Conservation (phyloP, 805 yeast genomes). For the Metschnikowia chrysomelidarum region DNA sequence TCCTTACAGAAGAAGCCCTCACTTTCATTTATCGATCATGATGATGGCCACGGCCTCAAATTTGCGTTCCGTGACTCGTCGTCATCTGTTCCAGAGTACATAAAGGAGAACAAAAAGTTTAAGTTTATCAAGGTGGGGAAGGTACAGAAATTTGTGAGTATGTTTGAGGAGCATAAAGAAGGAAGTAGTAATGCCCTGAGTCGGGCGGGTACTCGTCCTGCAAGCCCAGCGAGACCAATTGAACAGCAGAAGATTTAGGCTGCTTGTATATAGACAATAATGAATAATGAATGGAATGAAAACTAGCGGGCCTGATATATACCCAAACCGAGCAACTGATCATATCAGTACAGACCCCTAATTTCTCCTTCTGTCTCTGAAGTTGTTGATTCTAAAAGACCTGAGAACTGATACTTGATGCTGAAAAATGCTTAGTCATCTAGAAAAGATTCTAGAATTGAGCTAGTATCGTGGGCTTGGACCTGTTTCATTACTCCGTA, state of each 20-base stretch:
- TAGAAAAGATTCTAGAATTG: no score
- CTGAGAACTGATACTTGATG: no score
- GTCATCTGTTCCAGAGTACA: slow-evolving; percentile 29
- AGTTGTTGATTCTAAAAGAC: no score
- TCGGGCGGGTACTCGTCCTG: slow-evolving; percentile 16
- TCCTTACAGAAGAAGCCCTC: slow-evolving; percentile 17
- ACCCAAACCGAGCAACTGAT: not conserved
- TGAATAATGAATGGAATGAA: slow-evolving; percentile 5
- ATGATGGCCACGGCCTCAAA: slow-evolving; percentile 29
- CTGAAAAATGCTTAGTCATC: no score
- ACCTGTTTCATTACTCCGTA: no score
- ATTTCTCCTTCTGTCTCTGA: no score
- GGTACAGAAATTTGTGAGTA: slow-evolving; percentile 43
- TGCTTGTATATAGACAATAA: slow-evolving; percentile 1
- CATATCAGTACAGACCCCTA: no score
- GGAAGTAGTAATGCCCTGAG: slow-evolving; percentile 14
- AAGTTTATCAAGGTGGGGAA: slow-evolving; percentile 45
- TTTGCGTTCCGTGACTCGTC: slow-evolving; percentile 31
- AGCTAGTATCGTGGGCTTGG: no score
- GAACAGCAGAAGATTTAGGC: slow-evolving; percentile 1
- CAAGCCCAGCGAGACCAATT: slow-evolving; percentile 13
- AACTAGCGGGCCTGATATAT: not conserved
- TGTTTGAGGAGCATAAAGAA: slow-evolving; percentile 38
- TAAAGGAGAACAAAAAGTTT: slow-evolving; percentile 42
- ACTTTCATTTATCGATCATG: slow-evolving; percentile 25